Percentiles rank a stretch among this genome's conserved stretches.
These are phyloP conservation scores for Drechslera avenae DNA, from an alignment of 2,329 filamentous ascomycete species.

Conservation along the genomic window DNA sequence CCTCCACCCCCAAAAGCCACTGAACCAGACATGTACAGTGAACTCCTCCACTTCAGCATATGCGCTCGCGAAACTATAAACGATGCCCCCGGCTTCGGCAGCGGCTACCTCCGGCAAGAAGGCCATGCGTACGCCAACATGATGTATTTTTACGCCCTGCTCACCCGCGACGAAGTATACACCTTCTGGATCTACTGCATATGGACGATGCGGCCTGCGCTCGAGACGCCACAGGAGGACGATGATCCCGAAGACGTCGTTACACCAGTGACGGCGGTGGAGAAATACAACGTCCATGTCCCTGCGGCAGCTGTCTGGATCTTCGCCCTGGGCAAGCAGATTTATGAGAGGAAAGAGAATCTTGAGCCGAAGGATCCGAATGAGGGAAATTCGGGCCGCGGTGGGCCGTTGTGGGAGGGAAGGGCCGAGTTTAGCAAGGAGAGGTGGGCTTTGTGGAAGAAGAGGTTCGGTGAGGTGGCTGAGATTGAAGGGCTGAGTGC, in stretches of 20 bases:
- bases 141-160: conserved; percentile 6
- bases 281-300: conserved; percentile 1
- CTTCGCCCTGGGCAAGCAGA: not conserved
- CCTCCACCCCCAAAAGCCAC: not conserved
- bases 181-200: conserved; percentile 5
- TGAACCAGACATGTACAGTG: not conserved
- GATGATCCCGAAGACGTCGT: not conserved
- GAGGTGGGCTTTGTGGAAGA: conserved; percentile 4
- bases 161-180: not conserved
- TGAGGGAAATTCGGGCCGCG: not conserved
- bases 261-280: not conserved
- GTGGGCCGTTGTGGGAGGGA: conserved; percentile 1
- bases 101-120: conserved; percentile 3
- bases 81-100: not conserved
- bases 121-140: conserved; percentile 4
- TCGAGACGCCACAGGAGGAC: not conserved
- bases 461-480: not conserved
- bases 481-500: not conserved
- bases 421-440: conserved; percentile 2
- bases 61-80: conserved; percentile 2
- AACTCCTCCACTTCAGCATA: not conserved
- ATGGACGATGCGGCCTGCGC: conserved; percentile 1
- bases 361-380: not conserved
- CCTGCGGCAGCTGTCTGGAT: conserved; percentile 1
- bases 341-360: conserved; percentile 2